Percentiles rank a stretch among this genome's conserved stretches.
Evolutionary conservation across 805 yeast species (phyloP).

Genomic region (Metschnikowia reukaufii): DNA sequence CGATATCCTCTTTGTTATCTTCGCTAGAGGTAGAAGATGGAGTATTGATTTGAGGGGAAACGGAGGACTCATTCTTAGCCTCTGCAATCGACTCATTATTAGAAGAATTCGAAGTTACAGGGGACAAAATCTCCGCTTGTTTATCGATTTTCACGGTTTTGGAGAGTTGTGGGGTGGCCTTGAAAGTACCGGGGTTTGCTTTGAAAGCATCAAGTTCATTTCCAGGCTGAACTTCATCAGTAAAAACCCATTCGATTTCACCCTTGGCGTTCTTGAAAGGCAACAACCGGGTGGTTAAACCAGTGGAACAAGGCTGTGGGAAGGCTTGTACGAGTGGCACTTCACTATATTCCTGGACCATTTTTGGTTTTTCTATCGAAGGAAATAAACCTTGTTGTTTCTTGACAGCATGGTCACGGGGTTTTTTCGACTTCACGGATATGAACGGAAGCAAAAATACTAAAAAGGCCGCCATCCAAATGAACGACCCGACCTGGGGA

Average conservation of each 20-base stretch:
- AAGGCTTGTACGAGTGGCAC: constrained; percentile 5
- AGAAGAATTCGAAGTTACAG: constrained; percentile 37
- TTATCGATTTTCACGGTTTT: constrained; percentile 7
- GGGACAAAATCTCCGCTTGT: constrained; percentile 26
- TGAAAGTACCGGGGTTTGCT: constrained; percentile 9
- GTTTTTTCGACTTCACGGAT: constrained; percentile 1
- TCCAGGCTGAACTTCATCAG: constrained; percentile 38
- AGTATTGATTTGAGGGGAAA: constrained; percentile 32
- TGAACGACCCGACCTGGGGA: constrained; percentile 4
- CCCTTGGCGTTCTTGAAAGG: constrained; percentile 54
- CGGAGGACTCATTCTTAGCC: constrained; percentile 13
- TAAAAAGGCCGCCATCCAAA: constrained; percentile 8
- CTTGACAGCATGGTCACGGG: neutral
- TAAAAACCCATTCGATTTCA: constrained; percentile 57
- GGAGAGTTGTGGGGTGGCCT: neutral
- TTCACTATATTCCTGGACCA: neutral
- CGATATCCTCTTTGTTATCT: constrained; percentile 18
- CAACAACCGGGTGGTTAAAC: constrained; percentile 47
- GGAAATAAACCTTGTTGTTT: constrained; percentile 16
- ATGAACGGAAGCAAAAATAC: neutral
- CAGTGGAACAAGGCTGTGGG: constrained; percentile 49
- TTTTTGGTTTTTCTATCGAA: constrained; percentile 6
- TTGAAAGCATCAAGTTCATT: constrained; percentile 32
- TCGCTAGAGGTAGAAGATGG: constrained; percentile 31
- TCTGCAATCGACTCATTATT: constrained; percentile 32